Percentiles rank a stretch among this genome's conserved stretches.
Conservation (phyloP, 2,329 filamentous ascomycete genomes). For the Fusarium buharicum region DNA sequence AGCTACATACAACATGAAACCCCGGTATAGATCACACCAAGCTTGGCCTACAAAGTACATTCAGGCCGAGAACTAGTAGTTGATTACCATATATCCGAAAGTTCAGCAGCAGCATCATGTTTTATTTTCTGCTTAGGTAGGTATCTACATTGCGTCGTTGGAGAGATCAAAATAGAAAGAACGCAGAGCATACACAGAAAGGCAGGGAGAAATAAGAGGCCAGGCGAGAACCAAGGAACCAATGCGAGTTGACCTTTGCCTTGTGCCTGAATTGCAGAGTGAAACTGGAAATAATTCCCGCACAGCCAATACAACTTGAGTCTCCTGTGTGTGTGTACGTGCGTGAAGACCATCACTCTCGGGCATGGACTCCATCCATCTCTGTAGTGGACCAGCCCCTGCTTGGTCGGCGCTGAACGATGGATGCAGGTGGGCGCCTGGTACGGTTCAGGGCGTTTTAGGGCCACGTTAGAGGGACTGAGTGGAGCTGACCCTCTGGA, state of each 20-base stretch:
- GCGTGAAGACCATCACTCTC: not conserved
- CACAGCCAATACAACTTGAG: conserved; percentile 35
- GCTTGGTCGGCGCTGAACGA: conserved; percentile 12
- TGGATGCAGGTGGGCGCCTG: conserved; percentile 1
- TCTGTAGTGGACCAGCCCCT: conserved; percentile 4
- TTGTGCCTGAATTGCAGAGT: conserved; percentile 1
- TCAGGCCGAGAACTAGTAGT: conserved; percentile 5
- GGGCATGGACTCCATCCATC: not conserved
- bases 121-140: conserved; percentile 16
- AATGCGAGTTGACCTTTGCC: conserved; percentile 3
- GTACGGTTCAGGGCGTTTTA: conserved; percentile 29
- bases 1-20: conserved; percentile 33
- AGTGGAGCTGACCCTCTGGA: not conserved
- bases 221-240: conserved; percentile 1
- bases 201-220: conserved; percentile 21
- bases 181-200: conserved; percentile 1
- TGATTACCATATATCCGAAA: not conserved
- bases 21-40: conserved; percentile 22
- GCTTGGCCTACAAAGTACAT: conserved; percentile 13
- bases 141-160: conserved; percentile 20
- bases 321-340: not conserved
- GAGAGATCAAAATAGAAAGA: conserved; percentile 7
- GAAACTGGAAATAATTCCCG: conserved; percentile 30
- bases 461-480: conserved; percentile 18
- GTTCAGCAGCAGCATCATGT: not conserved